These are phyloP conservation scores for Fusarium torulosum DNA, from an alignment of 2,329 filamentous ascomycete genomes.

Conservation along the genomic window DNA sequence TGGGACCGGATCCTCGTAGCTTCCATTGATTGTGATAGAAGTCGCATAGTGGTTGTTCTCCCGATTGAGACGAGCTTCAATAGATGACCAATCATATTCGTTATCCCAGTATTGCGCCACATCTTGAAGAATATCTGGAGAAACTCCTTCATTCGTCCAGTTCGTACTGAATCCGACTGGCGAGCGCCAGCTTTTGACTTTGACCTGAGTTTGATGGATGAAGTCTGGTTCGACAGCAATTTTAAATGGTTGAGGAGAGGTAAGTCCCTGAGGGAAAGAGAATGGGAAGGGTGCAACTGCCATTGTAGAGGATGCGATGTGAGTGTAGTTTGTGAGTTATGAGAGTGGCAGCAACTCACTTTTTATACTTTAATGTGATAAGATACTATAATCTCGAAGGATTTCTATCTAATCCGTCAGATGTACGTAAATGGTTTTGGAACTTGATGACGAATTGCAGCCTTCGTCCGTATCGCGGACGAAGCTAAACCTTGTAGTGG, in stretches of 20 bases:
- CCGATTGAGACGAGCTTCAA: neutral
- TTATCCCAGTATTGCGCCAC: slow-evolving; percentile 6
- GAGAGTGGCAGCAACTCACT: neutral
- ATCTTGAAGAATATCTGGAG: neutral
- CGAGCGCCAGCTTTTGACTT: slow-evolving; percentile 2
- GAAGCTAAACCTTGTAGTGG: neutral
- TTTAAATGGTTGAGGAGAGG: neutral
- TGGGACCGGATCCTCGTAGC: neutral
- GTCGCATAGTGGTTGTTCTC: neutral
- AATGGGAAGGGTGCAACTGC: neutral
- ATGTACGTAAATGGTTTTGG: no score
- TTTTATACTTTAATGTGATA: neutral
- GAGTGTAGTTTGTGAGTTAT: no score
- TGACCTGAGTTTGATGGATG: neutral
- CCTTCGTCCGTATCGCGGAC: neutral
- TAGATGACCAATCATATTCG: neutral
- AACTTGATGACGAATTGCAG: neutral
- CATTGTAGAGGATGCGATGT: neutral
- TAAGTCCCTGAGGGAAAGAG: neutral
- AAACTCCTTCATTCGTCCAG: slow-evolving; percentile 7
- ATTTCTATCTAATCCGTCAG: neutral
- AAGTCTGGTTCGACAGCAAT: neutral
- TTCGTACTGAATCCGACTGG: neutral
- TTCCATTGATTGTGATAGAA: neutral
- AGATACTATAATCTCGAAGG: no score